Conservation (phyloP, 345 rosid genomes). For the Rhizophora apiculata region DNA sequence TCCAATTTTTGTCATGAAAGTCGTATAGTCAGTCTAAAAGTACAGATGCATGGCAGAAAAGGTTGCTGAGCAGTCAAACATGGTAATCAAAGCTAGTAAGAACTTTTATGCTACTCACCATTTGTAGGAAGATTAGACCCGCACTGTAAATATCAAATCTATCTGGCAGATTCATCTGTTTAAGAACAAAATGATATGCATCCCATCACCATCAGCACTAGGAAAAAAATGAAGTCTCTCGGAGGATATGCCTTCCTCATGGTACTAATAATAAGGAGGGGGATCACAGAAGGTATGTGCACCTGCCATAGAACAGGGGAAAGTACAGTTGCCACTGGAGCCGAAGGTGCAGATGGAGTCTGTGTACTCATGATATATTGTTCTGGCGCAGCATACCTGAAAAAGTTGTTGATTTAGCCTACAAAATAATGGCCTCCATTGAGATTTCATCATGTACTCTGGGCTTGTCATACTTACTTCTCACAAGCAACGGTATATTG, state of each 20-base stretch:
- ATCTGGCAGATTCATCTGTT: constrained; percentile 94
- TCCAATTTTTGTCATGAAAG: constrained; percentile 1
- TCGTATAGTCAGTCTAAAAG: neutral
- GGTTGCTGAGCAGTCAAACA: neutral
- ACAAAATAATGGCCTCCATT: too few species aligned
- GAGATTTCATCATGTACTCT: too few species aligned
- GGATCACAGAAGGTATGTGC: neutral
- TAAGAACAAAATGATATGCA: constrained; percentile 11
- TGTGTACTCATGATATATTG: constrained; percentile 99
- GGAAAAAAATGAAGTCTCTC: constrained; percentile 1
- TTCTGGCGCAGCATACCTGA: constrained; percentile 94
- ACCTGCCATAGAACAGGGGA: constrained; percentile 99
- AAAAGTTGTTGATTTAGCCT: neutral
- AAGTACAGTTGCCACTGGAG: constrained; percentile 94
- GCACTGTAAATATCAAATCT: constrained; percentile 91
- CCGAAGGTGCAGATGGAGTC: constrained; percentile 98
- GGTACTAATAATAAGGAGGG: constrained; percentile 5
- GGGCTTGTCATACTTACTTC: too few species aligned
- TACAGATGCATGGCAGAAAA: neutral
- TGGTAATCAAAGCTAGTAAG: constrained; percentile 4
- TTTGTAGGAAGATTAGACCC: constrained; percentile 87
- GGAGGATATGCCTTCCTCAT: constrained; percentile 13
- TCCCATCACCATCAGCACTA: neutral
- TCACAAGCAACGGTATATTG: too few species aligned
- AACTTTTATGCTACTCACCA: constrained; percentile 49